A percentile compares a stretch with the other conserved stretches of the same genome.
These are phyloP conservation scores for Apiospora arundinis DNA, from an alignment of 2,329 filamentous ascomycete genomes.

Conservation along the genomic window DNA sequence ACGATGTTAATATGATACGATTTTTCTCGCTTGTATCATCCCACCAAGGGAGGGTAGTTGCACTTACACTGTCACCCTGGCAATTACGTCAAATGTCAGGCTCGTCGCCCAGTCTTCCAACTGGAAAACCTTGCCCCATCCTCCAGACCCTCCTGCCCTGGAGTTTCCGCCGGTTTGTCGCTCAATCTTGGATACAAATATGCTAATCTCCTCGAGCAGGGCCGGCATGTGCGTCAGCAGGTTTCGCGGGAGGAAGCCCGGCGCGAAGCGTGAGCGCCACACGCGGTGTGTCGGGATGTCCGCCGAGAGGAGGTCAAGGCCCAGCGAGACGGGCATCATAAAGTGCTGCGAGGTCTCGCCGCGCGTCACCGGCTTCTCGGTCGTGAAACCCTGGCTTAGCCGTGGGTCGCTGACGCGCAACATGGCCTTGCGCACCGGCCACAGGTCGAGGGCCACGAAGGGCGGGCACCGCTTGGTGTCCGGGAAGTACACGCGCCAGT, in stretches of 20 bases:
- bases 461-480: slow-evolving; percentile 32
- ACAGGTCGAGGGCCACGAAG: slow-evolving; percentile 41
- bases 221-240: slow-evolving; percentile 38
- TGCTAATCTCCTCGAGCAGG: slow-evolving; percentile 35
- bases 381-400: slow-evolving; percentile 41
- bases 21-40: neutral
- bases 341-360: slow-evolving; percentile 25
- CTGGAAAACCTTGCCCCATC: slow-evolving; percentile 32
- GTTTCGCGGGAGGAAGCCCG: slow-evolving; percentile 42
- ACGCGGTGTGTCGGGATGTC: slow-evolving; percentile 42
- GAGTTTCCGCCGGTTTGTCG: neutral
- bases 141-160: no score
- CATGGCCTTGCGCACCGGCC: slow-evolving; percentile 41
- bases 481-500: slow-evolving; percentile 32
- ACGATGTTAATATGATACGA: neutral
- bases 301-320: slow-evolving; percentile 35
- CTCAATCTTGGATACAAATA: slow-evolving; percentile 29
- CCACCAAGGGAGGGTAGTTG: neutral
- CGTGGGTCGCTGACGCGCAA: slow-evolving; percentile 41
- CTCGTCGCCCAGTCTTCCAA: slow-evolving; percentile 33
- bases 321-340: slow-evolving; percentile 33
- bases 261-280: slow-evolving; percentile 42
- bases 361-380: slow-evolving; percentile 40
- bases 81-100: slow-evolving; percentile 34
- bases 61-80: slow-evolving; percentile 32